These are phyloP conservation scores for Pythium rishiriense DNA, from an alignment of 352 stramenopile genomes.

Conservation along the genomic window DNA sequence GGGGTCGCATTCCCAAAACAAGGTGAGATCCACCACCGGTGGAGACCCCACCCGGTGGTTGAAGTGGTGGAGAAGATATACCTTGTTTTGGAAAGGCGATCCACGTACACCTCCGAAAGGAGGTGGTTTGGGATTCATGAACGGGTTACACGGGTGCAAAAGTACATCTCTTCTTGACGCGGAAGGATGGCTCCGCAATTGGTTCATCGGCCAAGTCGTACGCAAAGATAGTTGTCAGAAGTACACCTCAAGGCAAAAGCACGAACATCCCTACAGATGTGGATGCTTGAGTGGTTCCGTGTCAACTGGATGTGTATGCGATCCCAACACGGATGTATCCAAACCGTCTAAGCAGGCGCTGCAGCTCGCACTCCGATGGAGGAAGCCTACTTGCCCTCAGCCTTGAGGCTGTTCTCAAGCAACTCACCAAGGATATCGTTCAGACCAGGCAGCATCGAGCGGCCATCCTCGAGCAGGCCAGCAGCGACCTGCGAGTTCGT, in stretches of 20 bases:
- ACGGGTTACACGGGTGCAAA: no score
- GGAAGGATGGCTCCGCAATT: no score
- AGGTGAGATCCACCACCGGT: constrained; percentile 12
- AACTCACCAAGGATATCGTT: constrained; percentile 95
- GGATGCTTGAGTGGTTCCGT: no score
- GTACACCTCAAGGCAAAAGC: no score
- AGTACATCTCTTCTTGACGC: no score
- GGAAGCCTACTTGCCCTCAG: constrained; percentile 8
- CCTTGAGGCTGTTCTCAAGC: constrained; percentile 64
- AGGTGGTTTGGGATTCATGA: no score
- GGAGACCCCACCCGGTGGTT: neutral
- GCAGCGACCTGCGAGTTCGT: constrained; percentile 98
- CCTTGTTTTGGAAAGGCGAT: constrained; percentile 12
- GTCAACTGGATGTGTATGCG: no score
- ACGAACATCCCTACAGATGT: no score
- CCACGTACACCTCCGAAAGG: constrained; percentile 2
- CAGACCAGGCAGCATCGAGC: constrained; percentile 95
- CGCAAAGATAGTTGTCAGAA: no score
- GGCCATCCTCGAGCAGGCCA: constrained; percentile 97
- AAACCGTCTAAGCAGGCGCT: neutral
- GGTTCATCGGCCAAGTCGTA: no score
- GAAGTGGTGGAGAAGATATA: constrained; percentile 2
- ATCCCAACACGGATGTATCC: neutral
- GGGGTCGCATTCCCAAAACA: constrained; percentile 23
- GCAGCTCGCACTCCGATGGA: no score